phyloP scores from a whole-genome alignment of 2,329 filamentous ascomycete species.

The Bipolaris oryzae region DNA sequence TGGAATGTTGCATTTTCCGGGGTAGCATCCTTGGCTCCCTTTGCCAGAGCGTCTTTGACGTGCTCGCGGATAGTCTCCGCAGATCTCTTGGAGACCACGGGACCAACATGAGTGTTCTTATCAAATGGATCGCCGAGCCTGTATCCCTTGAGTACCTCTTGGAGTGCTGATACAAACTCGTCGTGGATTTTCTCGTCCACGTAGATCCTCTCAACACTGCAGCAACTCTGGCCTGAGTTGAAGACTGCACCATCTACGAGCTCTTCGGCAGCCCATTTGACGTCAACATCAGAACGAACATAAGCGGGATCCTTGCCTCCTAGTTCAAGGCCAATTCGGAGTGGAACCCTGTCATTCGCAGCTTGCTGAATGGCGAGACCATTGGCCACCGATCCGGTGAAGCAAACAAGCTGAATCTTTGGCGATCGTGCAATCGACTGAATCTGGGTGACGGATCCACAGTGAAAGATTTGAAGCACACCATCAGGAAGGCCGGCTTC shows the following conservation, averaged over 20 bases:
- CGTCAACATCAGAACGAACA: constrained; percentile 81
- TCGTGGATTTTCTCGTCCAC: constrained; percentile 86
- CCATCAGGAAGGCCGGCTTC: constrained; percentile 81
- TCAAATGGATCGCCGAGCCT: constrained; percentile 87
- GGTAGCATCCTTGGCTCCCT: constrained; percentile 83
- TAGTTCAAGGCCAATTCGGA: constrained; percentile 86
- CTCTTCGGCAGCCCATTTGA: constrained; percentile 89
- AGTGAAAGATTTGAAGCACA: constrained; percentile 92
- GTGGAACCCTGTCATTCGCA: constrained; percentile 76
- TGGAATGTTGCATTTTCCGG: constrained; percentile 80
- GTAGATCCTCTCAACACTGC: constrained; percentile 89
- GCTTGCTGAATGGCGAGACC: constrained; percentile 85
- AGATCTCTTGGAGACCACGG: constrained; percentile 82
- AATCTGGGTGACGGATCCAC: constrained; percentile 76
- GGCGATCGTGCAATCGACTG: constrained; percentile 79
- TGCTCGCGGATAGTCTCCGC: constrained; percentile 78
- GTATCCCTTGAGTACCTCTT: constrained; percentile 78
- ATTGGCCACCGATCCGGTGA: constrained; percentile 89
- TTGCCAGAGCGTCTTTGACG: constrained; percentile 78
- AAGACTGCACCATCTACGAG: constrained; percentile 96
- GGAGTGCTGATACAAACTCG: constrained; percentile 76
- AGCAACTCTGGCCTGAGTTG: constrained; percentile 98
- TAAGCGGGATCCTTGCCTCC: constrained; percentile 96
- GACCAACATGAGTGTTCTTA: constrained; percentile 79
- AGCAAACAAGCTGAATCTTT: constrained; percentile 81